Conservation (phyloP, 192 early-diverging fungal species). For the Haplosporangium gracile region DNA sequence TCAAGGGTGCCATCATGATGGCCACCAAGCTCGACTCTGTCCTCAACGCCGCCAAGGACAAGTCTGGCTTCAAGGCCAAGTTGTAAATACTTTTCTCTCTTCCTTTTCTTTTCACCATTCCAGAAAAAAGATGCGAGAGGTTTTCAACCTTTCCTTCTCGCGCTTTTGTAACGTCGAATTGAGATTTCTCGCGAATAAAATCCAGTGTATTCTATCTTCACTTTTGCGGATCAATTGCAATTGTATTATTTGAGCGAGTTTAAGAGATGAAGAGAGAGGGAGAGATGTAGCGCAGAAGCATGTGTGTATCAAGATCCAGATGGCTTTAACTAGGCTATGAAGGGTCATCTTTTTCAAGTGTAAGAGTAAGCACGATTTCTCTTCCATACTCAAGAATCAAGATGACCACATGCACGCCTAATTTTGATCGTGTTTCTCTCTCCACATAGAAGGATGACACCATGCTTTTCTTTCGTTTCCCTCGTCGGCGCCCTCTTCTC, state of each 20-base stretch:
- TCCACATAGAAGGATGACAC: neutral
- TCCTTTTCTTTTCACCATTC: neutral
- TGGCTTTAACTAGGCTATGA: neutral
- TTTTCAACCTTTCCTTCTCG: constrained; percentile 6
- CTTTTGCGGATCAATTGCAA: neutral
- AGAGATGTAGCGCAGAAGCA: neutral
- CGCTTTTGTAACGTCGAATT: constrained; percentile 5
- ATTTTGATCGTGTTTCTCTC: neutral
- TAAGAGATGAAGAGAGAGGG: too few species aligned
- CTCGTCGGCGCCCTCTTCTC: neutral
- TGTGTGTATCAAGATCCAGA: neutral
- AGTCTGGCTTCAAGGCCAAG: constrained; percentile 70
- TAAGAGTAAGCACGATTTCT: neutral
- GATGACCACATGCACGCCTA: neutral
- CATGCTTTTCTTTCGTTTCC: neutral
- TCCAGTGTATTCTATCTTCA: constrained; percentile 1
- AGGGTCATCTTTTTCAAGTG: neutral
- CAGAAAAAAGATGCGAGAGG: neutral
- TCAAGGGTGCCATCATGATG: constrained; percentile 81
- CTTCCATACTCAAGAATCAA: neutral
- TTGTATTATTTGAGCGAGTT: neutral
- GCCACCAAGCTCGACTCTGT: constrained; percentile 80
- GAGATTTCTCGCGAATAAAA: neutral
- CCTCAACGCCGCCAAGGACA: constrained; percentile 64
- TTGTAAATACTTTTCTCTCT: constrained; percentile 63